Evolutionary conservation across 305 asterid species (phyloP).

Genomic region (Stenogyne calaminthoides): DNA sequence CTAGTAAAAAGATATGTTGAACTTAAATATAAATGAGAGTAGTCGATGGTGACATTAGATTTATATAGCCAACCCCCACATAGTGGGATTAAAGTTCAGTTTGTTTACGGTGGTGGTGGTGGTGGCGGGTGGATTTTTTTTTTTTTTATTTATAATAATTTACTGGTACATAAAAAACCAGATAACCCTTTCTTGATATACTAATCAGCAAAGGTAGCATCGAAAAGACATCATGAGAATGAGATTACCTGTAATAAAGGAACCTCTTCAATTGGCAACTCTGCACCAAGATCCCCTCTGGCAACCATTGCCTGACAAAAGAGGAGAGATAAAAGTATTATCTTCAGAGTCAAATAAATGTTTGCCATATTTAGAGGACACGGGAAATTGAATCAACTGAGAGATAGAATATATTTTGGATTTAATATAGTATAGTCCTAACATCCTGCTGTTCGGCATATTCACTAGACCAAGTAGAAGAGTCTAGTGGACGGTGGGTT

Average conservation of each 20-base stretch:
- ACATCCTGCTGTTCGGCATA: slow-evolving; percentile 10
- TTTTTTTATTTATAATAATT: too few relatives aligned
- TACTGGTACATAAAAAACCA: slow-evolving; percentile 1
- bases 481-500: too few relatives aligned
- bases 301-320: slow-evolving; percentile 94
- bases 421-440: not conserved
- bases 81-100: not conserved
- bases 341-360: slow-evolving; percentile 11
- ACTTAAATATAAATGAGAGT: not conserved
- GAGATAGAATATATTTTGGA: not conserved
- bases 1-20: not conserved
- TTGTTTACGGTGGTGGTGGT: not conserved
- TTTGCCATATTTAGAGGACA: slow-evolving; percentile 12
- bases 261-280: slow-evolving; percentile 95
- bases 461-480: not conserved
- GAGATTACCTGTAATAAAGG: slow-evolving; percentile 86
- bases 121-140: not conserved
- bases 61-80: not conserved
- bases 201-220: slow-evolving; percentile 1
- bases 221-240: not conserved
- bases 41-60: not conserved
- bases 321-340: slow-evolving; percentile 18
- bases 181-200: not conserved
- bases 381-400: slow-evolving; percentile 2
- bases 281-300: slow-evolving; percentile 99